Conservation (phyloP, 345 rosid species). For the Hypericum perforatum region DNA sequence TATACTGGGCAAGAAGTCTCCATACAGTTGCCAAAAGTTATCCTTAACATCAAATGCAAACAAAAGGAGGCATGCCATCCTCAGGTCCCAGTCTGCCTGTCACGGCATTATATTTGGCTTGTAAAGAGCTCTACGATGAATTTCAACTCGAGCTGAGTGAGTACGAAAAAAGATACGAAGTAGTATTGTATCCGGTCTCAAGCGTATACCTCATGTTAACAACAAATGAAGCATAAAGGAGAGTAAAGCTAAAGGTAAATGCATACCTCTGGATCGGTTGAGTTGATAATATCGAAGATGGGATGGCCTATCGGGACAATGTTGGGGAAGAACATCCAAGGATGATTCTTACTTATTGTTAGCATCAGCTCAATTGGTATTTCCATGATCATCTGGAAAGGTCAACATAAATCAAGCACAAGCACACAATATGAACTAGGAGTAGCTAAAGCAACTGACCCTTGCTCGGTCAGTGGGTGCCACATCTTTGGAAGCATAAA, state of each 20-base stretch:
- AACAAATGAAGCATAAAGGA: conserved; percentile 1
- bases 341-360: conserved; percentile 70
- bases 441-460: conserved; percentile 31
- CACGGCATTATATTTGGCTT: conserved; percentile 11
- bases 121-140: not conserved
- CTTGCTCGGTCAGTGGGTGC: conserved; percentile 82
- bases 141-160: not conserved
- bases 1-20: conserved; percentile 76
- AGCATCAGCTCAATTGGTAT: conserved; percentile 88
- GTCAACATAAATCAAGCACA: not conserved
- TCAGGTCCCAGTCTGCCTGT: conserved; percentile 95
- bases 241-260: conserved; percentile 2
- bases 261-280: conserved; percentile 78
- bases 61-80: conserved; percentile 84
- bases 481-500: conserved; percentile 82
- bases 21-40: conserved; percentile 84
- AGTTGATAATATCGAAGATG: conserved; percentile 80
- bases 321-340: conserved; percentile 99
- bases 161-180: not conserved
- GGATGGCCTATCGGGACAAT: conserved; percentile 86
- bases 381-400: conserved; percentile 74
- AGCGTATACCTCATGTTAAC: not conserved
- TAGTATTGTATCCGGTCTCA: not conserved
- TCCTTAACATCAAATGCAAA: conserved; percentile 64
- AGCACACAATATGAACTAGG: not conserved